Conservation (phyloP, 495 filamentous ascomycete genomes). For the Friedmanniomyces simplex region DNA sequence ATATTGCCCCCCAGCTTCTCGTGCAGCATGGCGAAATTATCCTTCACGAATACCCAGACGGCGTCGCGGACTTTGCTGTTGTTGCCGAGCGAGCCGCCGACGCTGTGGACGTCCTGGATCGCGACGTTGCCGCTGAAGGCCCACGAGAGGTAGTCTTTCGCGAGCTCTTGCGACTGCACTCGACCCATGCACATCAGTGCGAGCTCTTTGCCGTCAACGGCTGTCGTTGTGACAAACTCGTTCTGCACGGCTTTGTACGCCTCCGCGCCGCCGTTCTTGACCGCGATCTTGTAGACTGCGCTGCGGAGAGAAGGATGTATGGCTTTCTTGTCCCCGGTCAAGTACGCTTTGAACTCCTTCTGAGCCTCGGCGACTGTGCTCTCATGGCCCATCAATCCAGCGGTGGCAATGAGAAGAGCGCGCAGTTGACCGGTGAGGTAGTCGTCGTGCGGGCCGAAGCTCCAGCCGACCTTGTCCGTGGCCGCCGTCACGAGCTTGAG, state of each 20-base stretch:
- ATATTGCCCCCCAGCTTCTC: slow-evolving; percentile 65
- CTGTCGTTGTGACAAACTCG: slow-evolving; percentile 68
- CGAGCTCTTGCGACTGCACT: slow-evolving; percentile 55
- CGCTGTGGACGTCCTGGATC: slow-evolving; percentile 76
- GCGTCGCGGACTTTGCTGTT: slow-evolving; percentile 59
- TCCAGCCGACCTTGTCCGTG: slow-evolving; percentile 75
- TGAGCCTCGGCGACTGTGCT: slow-evolving; percentile 58
- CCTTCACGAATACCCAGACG: slow-evolving; percentile 75
- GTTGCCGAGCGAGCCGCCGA: slow-evolving; percentile 55
- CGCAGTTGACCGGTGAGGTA: slow-evolving; percentile 73
- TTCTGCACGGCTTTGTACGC: slow-evolving; percentile 68
- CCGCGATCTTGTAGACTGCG: slow-evolving; percentile 67
- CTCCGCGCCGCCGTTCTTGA: slow-evolving; percentile 53
- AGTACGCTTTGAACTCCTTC: slow-evolving; percentile 64
- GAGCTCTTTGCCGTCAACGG: slow-evolving; percentile 84
- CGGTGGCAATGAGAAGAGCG: slow-evolving; percentile 63
- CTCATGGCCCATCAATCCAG: slow-evolving; percentile 62
- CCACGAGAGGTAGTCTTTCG: slow-evolving; percentile 61
- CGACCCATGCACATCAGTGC: slow-evolving; percentile 67
- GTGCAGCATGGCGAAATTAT: slow-evolving; percentile 61
- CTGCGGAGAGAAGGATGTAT: slow-evolving; percentile 71
- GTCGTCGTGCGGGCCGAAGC: slow-evolving; percentile 62
- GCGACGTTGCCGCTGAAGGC: slow-evolving; percentile 69
- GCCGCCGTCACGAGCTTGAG: slow-evolving; percentile 59
- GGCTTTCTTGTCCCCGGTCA: slow-evolving; percentile 52